Evolutionary conservation across 257 asterid genomes (phyloP).

Genomic region (Jasminum sambac): DNA sequence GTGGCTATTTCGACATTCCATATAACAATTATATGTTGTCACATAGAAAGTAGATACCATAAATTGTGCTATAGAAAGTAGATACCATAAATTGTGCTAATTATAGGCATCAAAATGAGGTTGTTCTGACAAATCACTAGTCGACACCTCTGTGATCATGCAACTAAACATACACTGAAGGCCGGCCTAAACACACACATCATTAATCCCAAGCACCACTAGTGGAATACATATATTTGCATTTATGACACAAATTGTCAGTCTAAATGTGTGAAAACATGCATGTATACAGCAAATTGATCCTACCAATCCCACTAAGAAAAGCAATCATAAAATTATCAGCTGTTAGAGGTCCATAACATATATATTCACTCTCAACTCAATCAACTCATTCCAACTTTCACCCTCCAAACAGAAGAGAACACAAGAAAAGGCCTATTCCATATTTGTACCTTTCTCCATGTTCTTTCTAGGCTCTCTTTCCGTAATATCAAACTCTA

Average conservation of each 20-base stretch:
- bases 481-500: not conserved
- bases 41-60: no score
- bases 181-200: not conserved
- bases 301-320: not conserved
- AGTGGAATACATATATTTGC: not conserved
- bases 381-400: not conserved
- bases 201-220: not conserved
- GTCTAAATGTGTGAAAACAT: not conserved
- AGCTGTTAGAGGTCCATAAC: not conserved
- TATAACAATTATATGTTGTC: no score
- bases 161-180: not conserved
- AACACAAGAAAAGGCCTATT: not conserved
- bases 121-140: not conserved
- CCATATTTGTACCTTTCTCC: not conserved
- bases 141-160: no score
- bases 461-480: not conserved
- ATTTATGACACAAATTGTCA: not conserved
- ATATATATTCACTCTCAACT: not conserved
- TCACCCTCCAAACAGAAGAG: not conserved
- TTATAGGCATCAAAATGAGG: not conserved
- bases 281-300: not conserved
- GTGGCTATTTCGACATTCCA: no score
- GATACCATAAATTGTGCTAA: no score
- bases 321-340: not conserved
- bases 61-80: no score